Evolutionary conservation across 768 basidiomycete species (phyloP).

Genomic region (Phylloporus scabripes): DNA sequence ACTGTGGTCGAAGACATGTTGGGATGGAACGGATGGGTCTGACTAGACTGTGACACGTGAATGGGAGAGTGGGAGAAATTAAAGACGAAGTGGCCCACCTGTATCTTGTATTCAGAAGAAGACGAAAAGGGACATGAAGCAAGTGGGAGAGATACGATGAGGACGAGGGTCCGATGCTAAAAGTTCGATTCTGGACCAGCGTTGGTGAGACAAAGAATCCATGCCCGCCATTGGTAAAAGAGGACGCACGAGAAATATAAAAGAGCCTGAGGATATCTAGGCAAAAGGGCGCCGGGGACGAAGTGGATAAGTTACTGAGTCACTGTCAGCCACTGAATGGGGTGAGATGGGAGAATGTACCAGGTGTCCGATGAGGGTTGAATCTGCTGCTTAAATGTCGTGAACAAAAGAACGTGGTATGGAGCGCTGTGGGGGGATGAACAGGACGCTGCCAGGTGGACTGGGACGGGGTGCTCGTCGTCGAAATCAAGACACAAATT

Average conservation of each 20-base stretch:
- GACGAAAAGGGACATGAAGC: slow-evolving; percentile 16
- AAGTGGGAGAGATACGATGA: slow-evolving; percentile 1
- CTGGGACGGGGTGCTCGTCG: slow-evolving; percentile 10
- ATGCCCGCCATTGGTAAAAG: slow-evolving; percentile 1
- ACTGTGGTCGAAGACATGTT: slow-evolving; percentile 22
- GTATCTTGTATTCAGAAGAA: slow-evolving; percentile 10
- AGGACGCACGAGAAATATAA: slow-evolving; percentile 4
- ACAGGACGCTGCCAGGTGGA: not conserved
- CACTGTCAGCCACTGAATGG: slow-evolving; percentile 7
- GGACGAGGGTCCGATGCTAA: slow-evolving; percentile 6
- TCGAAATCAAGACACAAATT: slow-evolving; percentile 17
- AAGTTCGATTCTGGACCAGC: slow-evolving; percentile 12
- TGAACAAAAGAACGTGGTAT: slow-evolving; percentile 13
- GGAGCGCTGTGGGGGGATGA: not conserved
- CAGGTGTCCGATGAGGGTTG: not conserved
- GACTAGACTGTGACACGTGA: not conserved
- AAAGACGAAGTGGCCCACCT: slow-evolving; percentile 3
- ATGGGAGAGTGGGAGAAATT: not conserved
- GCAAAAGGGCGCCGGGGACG: slow-evolving; percentile 5
- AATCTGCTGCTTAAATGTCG: slow-evolving; percentile 9
- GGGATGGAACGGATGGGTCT: not conserved
- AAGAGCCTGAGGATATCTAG: slow-evolving; percentile 1
- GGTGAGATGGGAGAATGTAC: not conserved
- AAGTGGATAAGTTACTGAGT: slow-evolving; percentile 17
- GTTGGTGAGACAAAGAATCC: slow-evolving; percentile 7